Evolutionary conservation across 495 filamentous ascomycete species (phyloP), one percentile per base, ranked within the genome.

Genomic region (Terfezia boudieri): DNA sequence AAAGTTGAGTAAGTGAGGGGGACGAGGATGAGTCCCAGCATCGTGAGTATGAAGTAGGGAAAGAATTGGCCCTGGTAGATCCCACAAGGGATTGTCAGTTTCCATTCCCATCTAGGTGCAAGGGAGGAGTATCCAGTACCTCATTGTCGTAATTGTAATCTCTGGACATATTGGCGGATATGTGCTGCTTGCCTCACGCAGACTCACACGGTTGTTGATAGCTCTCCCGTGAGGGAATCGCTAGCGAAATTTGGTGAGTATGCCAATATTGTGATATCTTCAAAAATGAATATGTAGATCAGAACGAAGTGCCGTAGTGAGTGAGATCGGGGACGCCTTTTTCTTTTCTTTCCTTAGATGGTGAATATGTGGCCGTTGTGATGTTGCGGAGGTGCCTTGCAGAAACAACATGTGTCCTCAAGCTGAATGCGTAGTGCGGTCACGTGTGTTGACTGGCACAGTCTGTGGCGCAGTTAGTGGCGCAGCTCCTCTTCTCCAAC

Each of bases 111-210:
- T 43, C 32, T 9, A 38, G 50, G 23, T 17, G 43, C 36, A 8
- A 38, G 16, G 36, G 37, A 57, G 53, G 49, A 51, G 41, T 4
- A 20, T 14, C 37, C 43, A 70, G 46, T 60, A 83, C 82, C 79
- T 87, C 76, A 64, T 94, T 85, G 76, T 98, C 90, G 70, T 98
- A 98, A 61, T 81, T 89, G 74, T 98, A 98, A 68, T 96, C 90
- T 60, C 85, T 85, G 64, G 85, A 88, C 86, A 92, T 93, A 5
- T 32, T 32, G 62, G 65, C 77, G 78, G 67, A 17, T 16, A 32
- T 51, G 49, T 50, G 41, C 37, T 37, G 26, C 26, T 26, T 5
- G 26, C 26, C 26, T 32, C 26, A 7, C 26, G 26, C 26, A 32
- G 26, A 32, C 2, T 32, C 26, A 2, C 26, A 32, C 4, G 26